A percentile compares a stretch with the other conserved stretches of the same genome.
phyloP scores from a whole-genome alignment of 768 basidiomycete species.

The Wakefieldia striispora region DNA sequence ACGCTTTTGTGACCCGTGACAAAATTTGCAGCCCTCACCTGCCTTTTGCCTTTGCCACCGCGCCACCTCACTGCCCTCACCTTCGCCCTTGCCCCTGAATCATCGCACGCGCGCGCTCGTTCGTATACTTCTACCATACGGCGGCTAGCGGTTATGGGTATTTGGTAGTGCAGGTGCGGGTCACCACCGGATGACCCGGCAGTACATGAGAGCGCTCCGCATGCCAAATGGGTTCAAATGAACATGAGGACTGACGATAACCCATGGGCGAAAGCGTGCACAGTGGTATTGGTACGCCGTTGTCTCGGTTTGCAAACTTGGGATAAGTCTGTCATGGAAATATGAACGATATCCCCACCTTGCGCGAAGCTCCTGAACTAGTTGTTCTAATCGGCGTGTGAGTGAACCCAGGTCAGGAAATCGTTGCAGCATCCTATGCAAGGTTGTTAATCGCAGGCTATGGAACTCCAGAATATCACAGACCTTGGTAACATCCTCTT shows the following conservation, averaged over 20 bases:
- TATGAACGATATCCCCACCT: conserved; percentile 39
- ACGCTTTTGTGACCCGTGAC: too few relatives aligned
- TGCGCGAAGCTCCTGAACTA: conserved; percentile 44
- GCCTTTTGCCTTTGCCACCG: too few relatives aligned
- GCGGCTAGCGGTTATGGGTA: too few relatives aligned
- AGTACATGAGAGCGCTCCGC: conserved; percentile 36
- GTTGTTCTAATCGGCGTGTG: conserved; percentile 61
- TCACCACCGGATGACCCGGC: conserved; percentile 13
- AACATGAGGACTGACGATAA: conserved; percentile 53
- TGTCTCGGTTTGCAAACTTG: conserved; percentile 33
- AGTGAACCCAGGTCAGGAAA: conserved; percentile 70
- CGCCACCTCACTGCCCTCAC: too few relatives aligned
- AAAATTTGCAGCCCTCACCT: too few relatives aligned
- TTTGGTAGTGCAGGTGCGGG: too few relatives aligned
- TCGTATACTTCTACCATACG: too few relatives aligned
- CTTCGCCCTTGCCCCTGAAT: too few relatives aligned
- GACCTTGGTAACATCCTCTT: conserved; percentile 58
- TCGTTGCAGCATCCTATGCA: conserved; percentile 50
- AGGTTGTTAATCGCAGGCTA: neutral
- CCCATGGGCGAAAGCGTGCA: conserved; percentile 66
- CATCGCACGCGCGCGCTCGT: too few relatives aligned
- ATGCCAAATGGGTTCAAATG: conserved; percentile 46
- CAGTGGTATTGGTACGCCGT: conserved; percentile 47
- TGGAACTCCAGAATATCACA: conserved; percentile 5
- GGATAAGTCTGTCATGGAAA: conserved; percentile 3